Conservation (phyloP, 1,284 basidiomycete genomes). For the Ustilago curta region DNA sequence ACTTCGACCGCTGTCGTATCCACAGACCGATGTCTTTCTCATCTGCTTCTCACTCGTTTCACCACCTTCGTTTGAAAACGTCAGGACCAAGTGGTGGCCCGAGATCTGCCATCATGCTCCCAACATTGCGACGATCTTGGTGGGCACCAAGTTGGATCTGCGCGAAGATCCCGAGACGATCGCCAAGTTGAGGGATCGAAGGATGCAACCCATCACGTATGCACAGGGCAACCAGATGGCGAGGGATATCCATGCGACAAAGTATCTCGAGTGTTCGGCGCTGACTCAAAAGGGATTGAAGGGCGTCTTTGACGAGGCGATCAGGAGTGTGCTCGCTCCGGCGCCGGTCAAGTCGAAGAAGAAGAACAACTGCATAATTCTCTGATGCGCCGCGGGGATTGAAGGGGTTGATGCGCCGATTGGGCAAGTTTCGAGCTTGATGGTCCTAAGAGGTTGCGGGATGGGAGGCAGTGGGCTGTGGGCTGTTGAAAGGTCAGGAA, state of each 20-base stretch:
- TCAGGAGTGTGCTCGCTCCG: slow-evolving; percentile 64
- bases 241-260: slow-evolving; percentile 87
- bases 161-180: slow-evolving; percentile 92
- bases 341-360: slow-evolving; percentile 66
- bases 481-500: too few relatives aligned
- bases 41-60: slow-evolving; percentile 98
- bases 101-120: slow-evolving; percentile 85
- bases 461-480: too few relatives aligned
- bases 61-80: slow-evolving; percentile 98
- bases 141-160: slow-evolving; percentile 97
- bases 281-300: slow-evolving; percentile 87
- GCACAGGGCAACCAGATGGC: slow-evolving; percentile 90
- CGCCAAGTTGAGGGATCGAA: slow-evolving; percentile 90
- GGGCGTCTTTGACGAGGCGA: slow-evolving; percentile 69
- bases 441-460: too few relatives aligned
- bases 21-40: slow-evolving; percentile 98
- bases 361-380: slow-evolving; percentile 66
- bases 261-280: slow-evolving; percentile 96
- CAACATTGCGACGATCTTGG: slow-evolving; percentile 88
- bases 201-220: slow-evolving; percentile 93
- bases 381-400: too few relatives aligned
- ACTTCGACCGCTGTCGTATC: slow-evolving; percentile 95
- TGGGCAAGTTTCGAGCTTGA: too few relatives aligned
- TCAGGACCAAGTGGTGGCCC: slow-evolving; percentile 83
- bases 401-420: too few relatives aligned